Evolutionary conservation across 331 rosid species (phyloP).

Genomic region (Malus hybrid): DNA sequence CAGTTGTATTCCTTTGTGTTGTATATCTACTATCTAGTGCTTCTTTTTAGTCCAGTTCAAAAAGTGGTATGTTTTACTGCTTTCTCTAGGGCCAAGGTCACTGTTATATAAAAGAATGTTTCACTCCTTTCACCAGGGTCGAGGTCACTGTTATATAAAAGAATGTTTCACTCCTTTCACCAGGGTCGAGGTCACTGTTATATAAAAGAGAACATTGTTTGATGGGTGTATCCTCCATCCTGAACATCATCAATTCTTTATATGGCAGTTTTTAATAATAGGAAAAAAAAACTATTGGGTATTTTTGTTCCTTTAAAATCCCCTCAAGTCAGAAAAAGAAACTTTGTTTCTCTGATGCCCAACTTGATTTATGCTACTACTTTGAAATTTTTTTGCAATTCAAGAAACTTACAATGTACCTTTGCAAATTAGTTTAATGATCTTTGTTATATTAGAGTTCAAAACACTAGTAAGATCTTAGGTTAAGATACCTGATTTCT

Average conservation of each 20-base stretch:
- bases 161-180: no score
- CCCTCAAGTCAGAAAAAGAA: neutral
- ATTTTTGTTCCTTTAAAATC: neutral
- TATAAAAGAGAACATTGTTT: neutral
- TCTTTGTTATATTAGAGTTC: neutral
- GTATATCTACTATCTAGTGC: neutral
- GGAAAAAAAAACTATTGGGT: neutral
- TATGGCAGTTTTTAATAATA: neutral
- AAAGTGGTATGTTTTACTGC: neutral
- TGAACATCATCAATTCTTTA: neutral
- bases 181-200: neutral
- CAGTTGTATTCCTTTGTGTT: neutral
- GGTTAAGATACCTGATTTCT: neutral
- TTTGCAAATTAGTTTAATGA: neutral
- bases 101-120: neutral
- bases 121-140: no score
- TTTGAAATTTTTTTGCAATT: neutral
- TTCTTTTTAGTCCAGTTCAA: neutral
- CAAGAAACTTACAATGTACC: neutral
- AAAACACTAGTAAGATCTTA: neutral
- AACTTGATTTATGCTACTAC: neutral
- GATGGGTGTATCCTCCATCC: neutral
- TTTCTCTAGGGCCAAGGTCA: neutral
- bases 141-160: no score
- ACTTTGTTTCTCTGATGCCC: neutral